Conservation (phyloP, 768 basidiomycete species). For the Lactarius akahatsu region DNA sequence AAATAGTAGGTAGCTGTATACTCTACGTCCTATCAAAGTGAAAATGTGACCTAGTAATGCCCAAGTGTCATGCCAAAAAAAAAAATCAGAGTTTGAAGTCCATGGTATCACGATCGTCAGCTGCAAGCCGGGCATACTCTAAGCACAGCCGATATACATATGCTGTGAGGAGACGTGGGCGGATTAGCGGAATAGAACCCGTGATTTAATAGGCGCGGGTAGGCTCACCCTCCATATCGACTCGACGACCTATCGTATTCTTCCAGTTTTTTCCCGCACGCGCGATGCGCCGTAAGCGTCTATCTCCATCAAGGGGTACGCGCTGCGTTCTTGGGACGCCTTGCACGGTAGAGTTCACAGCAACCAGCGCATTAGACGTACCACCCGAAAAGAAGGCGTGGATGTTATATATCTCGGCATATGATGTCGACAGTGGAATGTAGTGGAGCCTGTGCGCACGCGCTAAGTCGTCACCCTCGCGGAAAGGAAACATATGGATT, state of each 20-base stretch:
- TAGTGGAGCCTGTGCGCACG: slow-evolving; percentile 74
- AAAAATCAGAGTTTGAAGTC: slow-evolving; percentile 30
- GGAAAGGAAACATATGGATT: background rate
- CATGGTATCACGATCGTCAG: slow-evolving; percentile 83
- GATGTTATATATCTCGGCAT: slow-evolving; percentile 92
- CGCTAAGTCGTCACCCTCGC: background rate
- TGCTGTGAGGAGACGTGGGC: slow-evolving; percentile 43
- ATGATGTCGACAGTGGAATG: slow-evolving; percentile 85
- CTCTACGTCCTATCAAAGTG: slow-evolving; percentile 9
- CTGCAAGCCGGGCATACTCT: slow-evolving; percentile 83
- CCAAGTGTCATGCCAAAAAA: background rate
- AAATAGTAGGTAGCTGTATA: background rate
- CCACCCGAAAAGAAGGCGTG: slow-evolving; percentile 92
- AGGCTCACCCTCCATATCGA: slow-evolving; percentile 88
- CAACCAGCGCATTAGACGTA: slow-evolving; percentile 54
- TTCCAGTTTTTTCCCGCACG: slow-evolving; percentile 94
- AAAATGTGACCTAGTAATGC: background rate
- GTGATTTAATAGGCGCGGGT: slow-evolving; percentile 8
- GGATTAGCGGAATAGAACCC: slow-evolving; percentile 24
- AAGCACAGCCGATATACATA: slow-evolving; percentile 86
- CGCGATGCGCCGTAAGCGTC: slow-evolving; percentile 76
- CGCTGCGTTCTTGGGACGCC: slow-evolving; percentile 38
- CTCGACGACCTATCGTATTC: slow-evolving; percentile 70
- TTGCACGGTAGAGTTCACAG: slow-evolving; percentile 49
- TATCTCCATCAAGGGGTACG: slow-evolving; percentile 59